Conservation (phyloP, 768 basidiomycete species). For the Mrakia gelida region DNA sequence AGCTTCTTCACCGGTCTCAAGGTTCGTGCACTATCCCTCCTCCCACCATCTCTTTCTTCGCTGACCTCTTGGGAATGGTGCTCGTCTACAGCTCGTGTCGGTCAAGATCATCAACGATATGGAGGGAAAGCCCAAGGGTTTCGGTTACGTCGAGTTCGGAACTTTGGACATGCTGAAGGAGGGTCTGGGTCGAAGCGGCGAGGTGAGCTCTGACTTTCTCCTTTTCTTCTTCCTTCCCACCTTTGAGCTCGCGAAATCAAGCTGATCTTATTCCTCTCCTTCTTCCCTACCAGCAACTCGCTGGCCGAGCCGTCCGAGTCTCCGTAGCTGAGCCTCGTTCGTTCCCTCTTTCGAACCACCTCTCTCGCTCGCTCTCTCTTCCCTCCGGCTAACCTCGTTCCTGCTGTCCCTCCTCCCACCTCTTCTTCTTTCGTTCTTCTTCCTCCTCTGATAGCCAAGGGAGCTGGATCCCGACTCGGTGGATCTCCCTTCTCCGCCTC, state of each 20-base stretch:
- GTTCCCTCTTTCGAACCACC: slow-evolving; percentile 43
- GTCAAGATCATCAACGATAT: slow-evolving; percentile 89
- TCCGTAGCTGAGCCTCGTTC: slow-evolving; percentile 94
- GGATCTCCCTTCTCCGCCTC: slow-evolving; percentile 45
- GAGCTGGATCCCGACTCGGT: slow-evolving; percentile 45
- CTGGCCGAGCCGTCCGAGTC: slow-evolving; percentile 76
- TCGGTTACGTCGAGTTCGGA: slow-evolving; percentile 95
- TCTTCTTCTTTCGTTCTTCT: background rate
- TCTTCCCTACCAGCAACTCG: slow-evolving; percentile 53
- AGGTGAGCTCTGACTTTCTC: slow-evolving; percentile 50
- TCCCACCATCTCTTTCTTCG: background rate
- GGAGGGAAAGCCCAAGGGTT: slow-evolving; percentile 94
- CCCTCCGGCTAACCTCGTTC: slow-evolving; percentile 9
- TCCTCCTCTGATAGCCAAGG: slow-evolving; percentile 59
- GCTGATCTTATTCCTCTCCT: background rate
- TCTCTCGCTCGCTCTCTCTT: background rate
- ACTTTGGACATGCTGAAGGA: slow-evolving; percentile 79
- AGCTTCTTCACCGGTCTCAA: slow-evolving; percentile 59
- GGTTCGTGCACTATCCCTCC: slow-evolving; percentile 24
- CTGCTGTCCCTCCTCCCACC: background rate
- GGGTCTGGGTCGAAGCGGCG: slow-evolving; percentile 66
- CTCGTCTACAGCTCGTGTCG: slow-evolving; percentile 59
- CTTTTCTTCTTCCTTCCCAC: no score
- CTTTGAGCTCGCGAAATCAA: background rate
- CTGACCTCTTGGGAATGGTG: background rate